Evolutionary conservation across 192 early-diverging fungal genomes (phyloP).

Genomic region (Linnemannia exigua): DNA sequence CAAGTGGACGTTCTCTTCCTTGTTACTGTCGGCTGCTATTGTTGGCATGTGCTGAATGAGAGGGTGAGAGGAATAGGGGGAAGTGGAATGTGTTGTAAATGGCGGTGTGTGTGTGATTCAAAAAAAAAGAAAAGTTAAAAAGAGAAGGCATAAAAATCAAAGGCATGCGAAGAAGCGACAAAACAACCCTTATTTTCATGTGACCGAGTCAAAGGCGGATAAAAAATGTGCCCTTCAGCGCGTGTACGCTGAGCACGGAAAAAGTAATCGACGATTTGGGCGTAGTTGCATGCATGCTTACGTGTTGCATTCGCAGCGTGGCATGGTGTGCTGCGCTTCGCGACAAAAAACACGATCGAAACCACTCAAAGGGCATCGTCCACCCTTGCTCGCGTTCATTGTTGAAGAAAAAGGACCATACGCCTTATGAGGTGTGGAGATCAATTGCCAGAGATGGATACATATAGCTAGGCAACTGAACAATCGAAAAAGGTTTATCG

Average conservation of each 20-base stretch:
- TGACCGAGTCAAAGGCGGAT: background rate
- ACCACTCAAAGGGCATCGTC: too few species aligned
- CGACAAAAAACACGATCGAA: too few species aligned
- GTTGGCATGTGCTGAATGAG: background rate
- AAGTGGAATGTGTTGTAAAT: background rate
- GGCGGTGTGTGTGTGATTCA: background rate
- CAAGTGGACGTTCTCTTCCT: slow-evolving; percentile 59
- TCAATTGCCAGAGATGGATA: too few species aligned
- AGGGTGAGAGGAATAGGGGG: background rate
- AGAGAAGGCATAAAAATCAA: background rate
- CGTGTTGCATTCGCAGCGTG: background rate
- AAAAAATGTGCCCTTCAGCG: background rate
- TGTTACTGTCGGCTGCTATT: background rate
- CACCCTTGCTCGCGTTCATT: too few species aligned
- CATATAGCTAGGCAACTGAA: too few species aligned
- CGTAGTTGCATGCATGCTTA: background rate
- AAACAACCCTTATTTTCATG: background rate
- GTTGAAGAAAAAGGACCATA: too few species aligned
- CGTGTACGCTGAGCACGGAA: background rate
- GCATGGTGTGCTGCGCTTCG: too few species aligned
- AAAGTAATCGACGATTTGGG: background rate
- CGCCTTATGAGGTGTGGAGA: too few species aligned
- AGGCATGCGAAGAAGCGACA: background rate
- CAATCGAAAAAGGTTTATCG: too few species aligned
- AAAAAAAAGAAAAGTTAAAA: background rate